Conservation (phyloP, 306 rosid species). For the Lathyrus oleraceus region DNA sequence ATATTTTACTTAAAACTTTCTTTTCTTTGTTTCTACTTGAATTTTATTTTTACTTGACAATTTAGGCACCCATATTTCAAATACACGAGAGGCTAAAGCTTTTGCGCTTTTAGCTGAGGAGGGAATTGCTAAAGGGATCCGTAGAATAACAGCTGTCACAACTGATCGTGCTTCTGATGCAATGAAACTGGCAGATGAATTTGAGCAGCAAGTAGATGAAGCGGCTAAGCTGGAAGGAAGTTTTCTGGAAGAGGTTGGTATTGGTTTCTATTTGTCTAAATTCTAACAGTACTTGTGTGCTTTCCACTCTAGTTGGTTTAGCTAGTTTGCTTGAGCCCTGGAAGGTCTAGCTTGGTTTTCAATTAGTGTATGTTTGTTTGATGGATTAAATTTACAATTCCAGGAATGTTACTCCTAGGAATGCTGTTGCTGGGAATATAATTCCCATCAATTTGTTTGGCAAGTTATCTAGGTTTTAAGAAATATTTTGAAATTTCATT, state of each 20-base stretch:
- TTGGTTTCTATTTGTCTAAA: conserved; percentile 16
- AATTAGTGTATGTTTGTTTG: too few relatives aligned
- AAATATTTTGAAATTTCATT: too few relatives aligned
- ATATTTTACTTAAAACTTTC: conserved; percentile 28
- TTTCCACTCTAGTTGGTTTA: conserved; percentile 22
- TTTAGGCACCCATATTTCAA: conserved; percentile 87
- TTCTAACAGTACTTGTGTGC: conserved; percentile 1
- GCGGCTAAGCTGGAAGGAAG: conserved; percentile 67
- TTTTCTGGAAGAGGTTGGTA: conserved; percentile 81
- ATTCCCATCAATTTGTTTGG: too few relatives aligned
- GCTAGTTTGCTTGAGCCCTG: conserved; percentile 9
- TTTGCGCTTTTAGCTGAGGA: conserved; percentile 96
- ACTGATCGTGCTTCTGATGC: conserved; percentile 71
- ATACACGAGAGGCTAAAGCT: conserved; percentile 89
- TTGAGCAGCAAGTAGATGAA: conserved; percentile 75
- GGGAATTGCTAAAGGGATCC: conserved; percentile 93
- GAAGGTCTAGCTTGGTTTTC: conserved; percentile 18
- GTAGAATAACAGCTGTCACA: conserved; percentile 97
- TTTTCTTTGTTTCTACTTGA: conserved; percentile 24
- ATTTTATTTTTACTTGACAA: conserved; percentile 34
- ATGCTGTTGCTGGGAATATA: too few relatives aligned
- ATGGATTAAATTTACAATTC: too few relatives aligned
- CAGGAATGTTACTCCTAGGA: too few relatives aligned
- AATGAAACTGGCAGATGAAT: conserved; percentile 56
- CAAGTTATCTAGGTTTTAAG: too few relatives aligned